Evolutionary conservation across 228 moss, liverwort and hornwort genomes (phyloP).

Genomic region (Sphagnum magellanicum): DNA sequence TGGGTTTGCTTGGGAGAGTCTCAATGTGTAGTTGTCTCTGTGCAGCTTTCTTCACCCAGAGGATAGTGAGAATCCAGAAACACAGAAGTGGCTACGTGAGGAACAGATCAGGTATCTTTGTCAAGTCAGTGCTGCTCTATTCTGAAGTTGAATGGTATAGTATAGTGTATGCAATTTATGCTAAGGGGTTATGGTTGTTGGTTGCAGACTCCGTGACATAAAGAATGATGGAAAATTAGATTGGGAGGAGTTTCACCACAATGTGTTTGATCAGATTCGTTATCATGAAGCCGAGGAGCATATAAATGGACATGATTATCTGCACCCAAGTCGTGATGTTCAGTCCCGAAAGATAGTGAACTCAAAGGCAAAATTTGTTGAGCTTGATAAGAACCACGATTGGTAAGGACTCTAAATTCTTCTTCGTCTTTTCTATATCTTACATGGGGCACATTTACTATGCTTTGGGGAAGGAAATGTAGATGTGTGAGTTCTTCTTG

Average conservation of each 20-base stretch:
- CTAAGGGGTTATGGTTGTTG: too few relatives aligned
- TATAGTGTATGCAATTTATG: too few relatives aligned
- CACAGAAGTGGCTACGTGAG: constrained; percentile 54
- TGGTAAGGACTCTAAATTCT: constrained; percentile 18
- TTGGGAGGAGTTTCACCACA: constrained; percentile 61
- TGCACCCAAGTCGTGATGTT: constrained; percentile 36
- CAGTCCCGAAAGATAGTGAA: constrained; percentile 48
- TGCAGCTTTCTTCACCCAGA: constrained; percentile 76
- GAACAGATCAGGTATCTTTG: constrained; percentile 49
- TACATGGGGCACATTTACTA: too few relatives aligned
- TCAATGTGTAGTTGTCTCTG: not conserved
- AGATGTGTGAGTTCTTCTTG: not conserved
- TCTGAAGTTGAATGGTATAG: too few relatives aligned
- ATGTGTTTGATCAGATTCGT: constrained; percentile 56
- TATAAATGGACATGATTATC: constrained; percentile 23
- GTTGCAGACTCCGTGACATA: constrained; percentile 29
- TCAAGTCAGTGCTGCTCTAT: too few relatives aligned
- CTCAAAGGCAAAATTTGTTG: constrained; percentile 40
- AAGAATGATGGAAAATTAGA: constrained; percentile 45
- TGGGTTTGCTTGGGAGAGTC: not conserved
- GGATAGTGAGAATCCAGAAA: constrained; percentile 53
- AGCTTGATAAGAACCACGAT: constrained; percentile 53
- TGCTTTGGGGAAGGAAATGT: too few relatives aligned
- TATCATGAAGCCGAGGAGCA: constrained; percentile 33
- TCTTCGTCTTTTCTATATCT: too few relatives aligned